Evolutionary conservation across 768 basidiomycete species (phyloP).

Genomic region (Boletus tomentosulus): DNA sequence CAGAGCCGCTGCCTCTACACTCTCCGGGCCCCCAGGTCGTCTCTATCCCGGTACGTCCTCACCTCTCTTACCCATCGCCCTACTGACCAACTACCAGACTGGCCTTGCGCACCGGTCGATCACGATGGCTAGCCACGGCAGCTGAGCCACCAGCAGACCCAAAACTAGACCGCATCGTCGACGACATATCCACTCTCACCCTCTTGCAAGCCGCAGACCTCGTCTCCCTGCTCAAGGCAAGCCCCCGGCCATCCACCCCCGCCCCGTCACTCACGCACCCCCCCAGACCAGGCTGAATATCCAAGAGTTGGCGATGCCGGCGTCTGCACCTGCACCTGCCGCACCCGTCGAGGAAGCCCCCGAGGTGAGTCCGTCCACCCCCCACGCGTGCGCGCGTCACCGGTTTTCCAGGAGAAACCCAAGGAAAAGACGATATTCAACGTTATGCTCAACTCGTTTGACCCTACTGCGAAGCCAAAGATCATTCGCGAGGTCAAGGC

Average conservation of each 20-base stretch:
- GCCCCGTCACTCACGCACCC: neutral
- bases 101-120: conserved; percentile 30
- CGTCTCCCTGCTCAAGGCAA: conserved; percentile 85
- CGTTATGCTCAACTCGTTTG: conserved; percentile 92
- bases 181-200: conserved; percentile 85
- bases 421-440: conserved; percentile 99
- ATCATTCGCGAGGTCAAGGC: conserved; percentile 98
- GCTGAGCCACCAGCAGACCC: conserved; percentile 54
- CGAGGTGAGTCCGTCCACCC: conserved; percentile 44
- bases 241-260: conserved; percentile 2
- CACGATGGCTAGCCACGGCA: conserved; percentile 55
- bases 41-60: conserved; percentile 11
- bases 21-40: conserved; percentile 12
- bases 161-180: conserved; percentile 77
- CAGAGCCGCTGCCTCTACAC: conserved; percentile 22
- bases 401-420: conserved; percentile 69
- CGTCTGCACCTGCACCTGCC: conserved; percentile 55
- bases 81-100: conserved; percentile 9
- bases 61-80: neutral
- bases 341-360: conserved; percentile 58
- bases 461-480: conserved; percentile 89
- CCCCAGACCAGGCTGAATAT: conserved; percentile 86
- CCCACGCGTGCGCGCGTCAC: neutral
- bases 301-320: conserved; percentile 93
- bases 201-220: conserved; percentile 94